A percentile compares a stretch with the other conserved stretches of the same genome.
phyloP scores from a whole-genome alignment of 371 early-diverging fungal genomes.

The Mucor irregularis region DNA sequence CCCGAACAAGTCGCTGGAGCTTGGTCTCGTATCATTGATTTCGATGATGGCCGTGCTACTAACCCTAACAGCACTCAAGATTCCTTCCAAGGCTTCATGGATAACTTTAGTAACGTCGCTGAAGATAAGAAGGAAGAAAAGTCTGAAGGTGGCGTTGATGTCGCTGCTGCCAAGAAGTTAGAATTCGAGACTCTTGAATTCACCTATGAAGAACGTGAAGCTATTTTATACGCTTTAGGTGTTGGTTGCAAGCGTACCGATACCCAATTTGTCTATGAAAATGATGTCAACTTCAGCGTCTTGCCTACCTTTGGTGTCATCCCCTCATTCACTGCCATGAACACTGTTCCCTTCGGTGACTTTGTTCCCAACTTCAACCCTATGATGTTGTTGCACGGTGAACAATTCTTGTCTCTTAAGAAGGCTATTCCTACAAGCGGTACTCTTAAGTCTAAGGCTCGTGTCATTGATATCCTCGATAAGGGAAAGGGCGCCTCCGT shows the following conservation, averaged over 20 bases:
- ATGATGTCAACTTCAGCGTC: constrained; percentile 71
- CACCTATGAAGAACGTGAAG: constrained; percentile 84
- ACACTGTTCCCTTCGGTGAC: constrained; percentile 68
- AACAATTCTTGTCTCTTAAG: constrained; percentile 90
- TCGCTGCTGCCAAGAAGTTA: constrained; percentile 60
- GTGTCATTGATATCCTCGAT: constrained; percentile 90
- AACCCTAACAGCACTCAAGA: constrained; percentile 82
- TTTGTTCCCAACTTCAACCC: constrained; percentile 91
- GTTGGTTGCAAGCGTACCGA: constrained; percentile 90
- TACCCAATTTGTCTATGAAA: constrained; percentile 89
- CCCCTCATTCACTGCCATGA: constrained; percentile 76
- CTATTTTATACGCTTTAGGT: constrained; percentile 93
- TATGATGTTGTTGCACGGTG: constrained; percentile 98
- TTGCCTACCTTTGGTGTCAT: constrained; percentile 94
- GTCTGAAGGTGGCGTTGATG: constrained; percentile 50
- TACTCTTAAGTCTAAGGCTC: constrained; percentile 72
- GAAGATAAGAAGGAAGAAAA: constrained; percentile 37
- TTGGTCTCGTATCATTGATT: constrained; percentile 81
- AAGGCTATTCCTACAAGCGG: constrained; percentile 84
- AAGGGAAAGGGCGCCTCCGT: constrained; percentile 94
- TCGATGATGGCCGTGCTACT: constrained; percentile 91
- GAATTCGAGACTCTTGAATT: constrained; percentile 49
- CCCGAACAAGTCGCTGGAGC: constrained; percentile 78
- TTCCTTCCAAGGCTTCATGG: constrained; percentile 82
- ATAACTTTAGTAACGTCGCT: constrained; percentile 63